These are phyloP conservation scores for Acidomyces sp. DNA, from an alignment of 495 filamentous ascomycete genomes.

Conservation along the genomic window DNA sequence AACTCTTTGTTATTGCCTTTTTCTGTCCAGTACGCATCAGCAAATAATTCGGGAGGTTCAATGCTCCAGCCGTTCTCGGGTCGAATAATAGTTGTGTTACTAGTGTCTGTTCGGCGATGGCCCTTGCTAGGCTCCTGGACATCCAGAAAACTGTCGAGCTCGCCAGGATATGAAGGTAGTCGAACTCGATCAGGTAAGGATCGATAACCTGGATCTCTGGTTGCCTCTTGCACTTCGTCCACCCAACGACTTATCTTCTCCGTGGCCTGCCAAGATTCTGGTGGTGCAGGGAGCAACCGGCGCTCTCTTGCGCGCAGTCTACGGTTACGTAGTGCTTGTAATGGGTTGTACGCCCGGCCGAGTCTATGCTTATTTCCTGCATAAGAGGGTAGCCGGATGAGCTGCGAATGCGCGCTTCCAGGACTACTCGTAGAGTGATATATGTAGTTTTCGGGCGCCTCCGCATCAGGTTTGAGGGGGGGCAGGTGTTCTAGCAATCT, in stretches of 20 bases:
- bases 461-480: conserved; percentile 45
- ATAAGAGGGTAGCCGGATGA: conserved; percentile 21
- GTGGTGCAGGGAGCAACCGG: conserved; percentile 52
- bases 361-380: conserved; percentile 23
- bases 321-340: conserved; percentile 77
- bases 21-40: conserved; percentile 77
- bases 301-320: conserved; percentile 63
- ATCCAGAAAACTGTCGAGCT: conserved; percentile 20
- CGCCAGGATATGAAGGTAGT: conserved; percentile 43
- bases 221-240: conserved; percentile 44
- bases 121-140: conserved; percentile 6
- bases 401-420: conserved; percentile 22
- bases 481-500: conserved; percentile 62
- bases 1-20: conserved; percentile 58
- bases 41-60: conserved; percentile 64
- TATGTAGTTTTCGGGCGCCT: conserved; percentile 25
- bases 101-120: conserved; percentile 14
- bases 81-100: conserved; percentile 10
- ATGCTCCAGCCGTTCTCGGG: conserved; percentile 53
- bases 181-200: conserved; percentile 24
- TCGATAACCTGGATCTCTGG: conserved; percentile 36
- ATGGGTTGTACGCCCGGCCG: conserved; percentile 65
- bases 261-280: conserved; percentile 64
- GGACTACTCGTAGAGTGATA: conserved; percentile 20
- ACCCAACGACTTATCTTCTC: conserved; percentile 61